Percentiles rank a stretch among this genome's conserved stretches.
These are phyloP conservation scores for Calocybe cyanea DNA, from an alignment of 768 basidiomycete genomes.

Conservation along the genomic window DNA sequence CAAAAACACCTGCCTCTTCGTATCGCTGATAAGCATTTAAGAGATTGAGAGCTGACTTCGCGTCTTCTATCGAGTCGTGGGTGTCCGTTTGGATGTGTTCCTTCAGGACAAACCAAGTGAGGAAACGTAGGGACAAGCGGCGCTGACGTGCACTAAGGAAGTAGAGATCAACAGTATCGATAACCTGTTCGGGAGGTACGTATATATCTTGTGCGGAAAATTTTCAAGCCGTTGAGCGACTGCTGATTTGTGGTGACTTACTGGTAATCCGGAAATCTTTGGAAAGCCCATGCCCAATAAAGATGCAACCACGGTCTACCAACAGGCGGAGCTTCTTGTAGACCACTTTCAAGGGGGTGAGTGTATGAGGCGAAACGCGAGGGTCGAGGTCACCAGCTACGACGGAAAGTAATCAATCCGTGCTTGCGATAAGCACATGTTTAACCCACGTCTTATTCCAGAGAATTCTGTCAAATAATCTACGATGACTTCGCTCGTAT, in stretches of 20 bases:
- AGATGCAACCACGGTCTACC: conserved; percentile 93
- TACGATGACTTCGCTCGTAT: conserved; percentile 91
- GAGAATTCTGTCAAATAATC: conserved; percentile 98
- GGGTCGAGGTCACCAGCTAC: conserved; percentile 93
- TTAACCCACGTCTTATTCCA: conserved; percentile 77
- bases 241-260: conserved; percentile 34
- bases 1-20: conserved; percentile 74
- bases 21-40: conserved; percentile 80
- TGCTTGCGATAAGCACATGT: conserved; percentile 20
- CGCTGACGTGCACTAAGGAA: conserved; percentile 79
- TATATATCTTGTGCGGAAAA: conserved; percentile 74
- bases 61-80: conserved; percentile 99
- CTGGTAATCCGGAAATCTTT: conserved; percentile 99
- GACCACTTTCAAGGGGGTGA: conserved; percentile 95
- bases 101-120: conserved; percentile 91
- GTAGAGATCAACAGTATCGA: conserved; percentile 98
- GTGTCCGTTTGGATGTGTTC: conserved; percentile 91
- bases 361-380: conserved; percentile 72
- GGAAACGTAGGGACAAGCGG: conserved; percentile 85
- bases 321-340: conserved; percentile 95
- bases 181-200: conserved; percentile 92
- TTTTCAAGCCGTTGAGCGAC: conserved; percentile 3
- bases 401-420: conserved; percentile 7
- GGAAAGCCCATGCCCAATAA: conserved; percentile 94
- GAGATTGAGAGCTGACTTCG: conserved; percentile 77